Evolutionary conservation across 2,329 filamentous ascomycete species (phyloP).

Genomic region (Cryphonectria japonica): DNA sequence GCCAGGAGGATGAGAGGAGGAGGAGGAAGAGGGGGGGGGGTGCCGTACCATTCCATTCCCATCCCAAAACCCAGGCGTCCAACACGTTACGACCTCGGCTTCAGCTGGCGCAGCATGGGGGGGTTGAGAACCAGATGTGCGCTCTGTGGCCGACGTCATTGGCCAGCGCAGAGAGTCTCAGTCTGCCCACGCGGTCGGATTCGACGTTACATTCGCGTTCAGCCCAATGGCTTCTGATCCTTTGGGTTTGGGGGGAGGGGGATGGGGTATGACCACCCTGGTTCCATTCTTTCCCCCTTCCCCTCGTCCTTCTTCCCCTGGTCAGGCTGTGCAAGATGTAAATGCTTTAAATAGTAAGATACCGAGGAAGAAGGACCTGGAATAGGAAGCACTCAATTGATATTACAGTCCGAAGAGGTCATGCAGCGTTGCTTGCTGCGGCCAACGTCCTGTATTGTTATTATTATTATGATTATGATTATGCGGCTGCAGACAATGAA

Average conservation of each 20-base stretch:
- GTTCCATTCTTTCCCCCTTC: neutral
- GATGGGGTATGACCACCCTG: too few species aligned
- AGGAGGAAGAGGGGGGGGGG: neutral
- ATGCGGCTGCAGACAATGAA: too few species aligned
- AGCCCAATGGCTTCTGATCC: neutral
- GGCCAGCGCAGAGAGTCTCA: constrained; percentile 7
- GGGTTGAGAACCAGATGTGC: neutral
- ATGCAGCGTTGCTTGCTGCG: neutral
- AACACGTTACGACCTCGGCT: neutral
- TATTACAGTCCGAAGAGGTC: neutral
- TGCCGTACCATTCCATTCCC: neutral
- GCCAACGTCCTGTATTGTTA: neutral
- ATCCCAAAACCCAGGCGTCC: neutral
- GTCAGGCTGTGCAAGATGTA: neutral
- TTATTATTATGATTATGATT: too few species aligned
- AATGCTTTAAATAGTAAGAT: neutral
- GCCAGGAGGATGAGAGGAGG: neutral
- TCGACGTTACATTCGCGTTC: constrained; percentile 15
- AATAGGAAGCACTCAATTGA: neutral
- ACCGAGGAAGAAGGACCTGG: neutral
- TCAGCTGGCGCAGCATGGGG: neutral
- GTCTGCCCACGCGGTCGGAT: constrained; percentile 18
- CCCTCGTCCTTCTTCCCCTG: neutral
- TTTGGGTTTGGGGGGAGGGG: too few species aligned
- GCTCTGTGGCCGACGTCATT: constrained; percentile 11